Evolutionary conservation across 73 alveolate genomes (phyloP), one percentile per base, ranked within the genome.

Genomic region (Tetrahymena borealis): DNA sequence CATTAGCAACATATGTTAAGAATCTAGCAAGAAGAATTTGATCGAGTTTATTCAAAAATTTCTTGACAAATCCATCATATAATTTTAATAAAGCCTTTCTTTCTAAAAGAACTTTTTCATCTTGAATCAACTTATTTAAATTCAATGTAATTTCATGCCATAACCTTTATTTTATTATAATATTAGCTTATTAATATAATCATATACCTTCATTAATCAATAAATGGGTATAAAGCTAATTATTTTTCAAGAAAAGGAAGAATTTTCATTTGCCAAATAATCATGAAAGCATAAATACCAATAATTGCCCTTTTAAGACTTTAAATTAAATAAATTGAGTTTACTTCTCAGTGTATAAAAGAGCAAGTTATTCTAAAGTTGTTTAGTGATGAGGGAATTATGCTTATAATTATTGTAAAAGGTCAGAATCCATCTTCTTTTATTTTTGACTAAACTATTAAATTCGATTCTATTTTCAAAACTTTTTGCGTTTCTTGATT

Each of bases 1-100:
- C 90, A 60, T 93, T 90, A 60, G 95, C 95, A 28, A 92, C 91
- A 28, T 39, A 79, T 18, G 91, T 93, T 42, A 93, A 42, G 38
- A 93, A 85, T 35, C 93, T 85, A 8, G 91, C 93, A 18, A 93
- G 41, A 60, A 79, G 40, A 85, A 93, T 39, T 32, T 85, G 78
- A 93, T 93, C 95, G 39, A 93, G 90, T 38, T 93, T 90, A 32
- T 38, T 9, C 78, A 79, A 78, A 40, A 93, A 93, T 40, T 31
- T 79, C 60, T 39, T 93, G 16, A 93, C 95, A 85, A 93, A 93
- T 15, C 95, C 95, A 43, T 93, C 95, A 40, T 32, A 93, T 60
- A 93, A 85, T 93, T 20, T 85, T 42, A 79, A 79, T 18, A 79
- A 93, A 85, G 90, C 90, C 38, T 92, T 92, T 78, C 90, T 39